Conservation (phyloP, 345 rosid genomes). For the Brassica cretica region DNA sequence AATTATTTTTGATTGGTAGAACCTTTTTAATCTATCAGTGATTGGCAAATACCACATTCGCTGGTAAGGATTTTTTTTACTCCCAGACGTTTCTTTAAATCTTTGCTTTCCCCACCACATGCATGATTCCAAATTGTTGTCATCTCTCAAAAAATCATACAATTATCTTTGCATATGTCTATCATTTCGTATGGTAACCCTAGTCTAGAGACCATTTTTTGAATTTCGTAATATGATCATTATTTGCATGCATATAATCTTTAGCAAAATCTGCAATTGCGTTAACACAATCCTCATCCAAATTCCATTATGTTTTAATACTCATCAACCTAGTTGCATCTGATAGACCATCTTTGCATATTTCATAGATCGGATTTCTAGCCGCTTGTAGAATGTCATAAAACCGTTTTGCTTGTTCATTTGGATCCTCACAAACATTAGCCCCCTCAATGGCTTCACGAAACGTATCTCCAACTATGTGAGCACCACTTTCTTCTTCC, state of each 20-base stretch:
- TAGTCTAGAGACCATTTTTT: not conserved
- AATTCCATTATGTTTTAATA: not conserved
- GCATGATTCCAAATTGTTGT: not conserved
- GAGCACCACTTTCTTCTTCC: not conserved
- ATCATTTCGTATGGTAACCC: not conserved
- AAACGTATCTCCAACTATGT: not conserved
- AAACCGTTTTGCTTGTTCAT: not conserved
- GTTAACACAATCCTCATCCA: not conserved
- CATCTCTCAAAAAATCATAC: not conserved
- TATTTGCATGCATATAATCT: not conserved
- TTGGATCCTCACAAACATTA: not conserved
- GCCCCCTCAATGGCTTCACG: not conserved
- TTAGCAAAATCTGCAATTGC: not conserved
- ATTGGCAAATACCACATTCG: not conserved
- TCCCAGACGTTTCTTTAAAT: not conserved
- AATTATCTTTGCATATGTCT: not conserved
- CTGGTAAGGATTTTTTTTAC: not conserved
- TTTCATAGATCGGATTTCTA: not conserved
- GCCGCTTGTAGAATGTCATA: not conserved
- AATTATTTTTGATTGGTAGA: not conserved
- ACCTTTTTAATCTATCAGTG: not conserved
- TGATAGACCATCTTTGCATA: not conserved
- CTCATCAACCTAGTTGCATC: not conserved
- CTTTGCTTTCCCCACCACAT: not conserved
- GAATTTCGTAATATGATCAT: not conserved